Evolutionary conservation across 352 stramenopile genomes (phyloP).

Genomic region (Pythium aphanidermatum): DNA sequence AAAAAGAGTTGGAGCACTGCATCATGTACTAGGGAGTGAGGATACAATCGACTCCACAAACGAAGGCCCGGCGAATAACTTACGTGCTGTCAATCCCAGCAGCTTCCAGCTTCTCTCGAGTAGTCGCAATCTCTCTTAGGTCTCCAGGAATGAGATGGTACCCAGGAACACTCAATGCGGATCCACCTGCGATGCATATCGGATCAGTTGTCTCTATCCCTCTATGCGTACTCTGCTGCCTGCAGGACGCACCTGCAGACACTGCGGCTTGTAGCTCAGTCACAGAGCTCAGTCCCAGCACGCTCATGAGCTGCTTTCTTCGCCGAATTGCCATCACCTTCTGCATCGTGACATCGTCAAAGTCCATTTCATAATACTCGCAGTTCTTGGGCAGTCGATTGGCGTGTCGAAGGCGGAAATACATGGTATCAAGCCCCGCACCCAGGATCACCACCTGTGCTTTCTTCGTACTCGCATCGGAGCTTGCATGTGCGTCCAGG

Average conservation of each 20-base stretch:
- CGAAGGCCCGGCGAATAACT: neutral
- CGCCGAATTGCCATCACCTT: slow-evolving; percentile 76
- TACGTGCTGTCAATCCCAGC: slow-evolving; percentile 48
- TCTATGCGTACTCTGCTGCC: neutral
- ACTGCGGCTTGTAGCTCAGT: slow-evolving; percentile 49
- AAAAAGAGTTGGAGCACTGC: slow-evolving; percentile 61
- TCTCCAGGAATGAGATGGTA: slow-evolving; percentile 82
- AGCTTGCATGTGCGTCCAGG: slow-evolving; percentile 18
- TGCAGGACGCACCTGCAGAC: slow-evolving; percentile 25
- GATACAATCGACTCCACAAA: neutral
- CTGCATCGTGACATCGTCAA: slow-evolving; percentile 68
- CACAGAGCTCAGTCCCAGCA: slow-evolving; percentile 32
- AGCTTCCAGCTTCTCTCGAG: slow-evolving; percentile 46
- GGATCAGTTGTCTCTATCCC: neutral
- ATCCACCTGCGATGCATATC: slow-evolving; percentile 24
- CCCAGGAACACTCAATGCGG: slow-evolving; percentile 57
- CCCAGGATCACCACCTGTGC: slow-evolving; percentile 81
- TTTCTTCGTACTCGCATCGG: slow-evolving; percentile 13
- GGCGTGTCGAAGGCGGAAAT: slow-evolving; percentile 58
- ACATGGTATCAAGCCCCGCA: slow-evolving; percentile 81
- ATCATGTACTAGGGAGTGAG: neutral
- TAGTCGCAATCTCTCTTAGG: slow-evolving; percentile 51
- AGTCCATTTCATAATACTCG: slow-evolving; percentile 86
- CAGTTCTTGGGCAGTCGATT: slow-evolving; percentile 26
- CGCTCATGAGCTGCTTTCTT: slow-evolving; percentile 43